These are phyloP conservation scores for Mycena albidolilacea DNA, from an alignment of 768 basidiomycete species.

Conservation along the genomic window DNA sequence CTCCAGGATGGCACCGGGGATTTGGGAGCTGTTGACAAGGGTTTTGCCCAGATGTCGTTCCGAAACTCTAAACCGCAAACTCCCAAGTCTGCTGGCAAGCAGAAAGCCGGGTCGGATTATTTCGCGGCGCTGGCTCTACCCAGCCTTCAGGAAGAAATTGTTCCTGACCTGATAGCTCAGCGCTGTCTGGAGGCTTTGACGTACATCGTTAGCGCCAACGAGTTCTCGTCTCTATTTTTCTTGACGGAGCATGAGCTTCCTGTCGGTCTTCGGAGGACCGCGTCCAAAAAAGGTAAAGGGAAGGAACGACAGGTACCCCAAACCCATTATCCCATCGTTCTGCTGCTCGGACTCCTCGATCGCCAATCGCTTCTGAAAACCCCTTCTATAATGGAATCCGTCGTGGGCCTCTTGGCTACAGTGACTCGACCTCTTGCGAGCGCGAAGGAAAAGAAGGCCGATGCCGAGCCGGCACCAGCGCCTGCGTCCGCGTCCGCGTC, in stretches of 20 bases:
- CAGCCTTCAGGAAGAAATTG: constrained; percentile 78
- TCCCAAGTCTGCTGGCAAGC: constrained; percentile 78
- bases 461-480: constrained; percentile 45
- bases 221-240: constrained; percentile 92
- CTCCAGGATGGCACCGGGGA: constrained; percentile 97
- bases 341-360: constrained; percentile 90
- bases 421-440: constrained; percentile 88
- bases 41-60: constrained; percentile 92
- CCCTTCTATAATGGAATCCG: constrained; percentile 92
- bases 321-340: constrained; percentile 92
- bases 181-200: constrained; percentile 93
- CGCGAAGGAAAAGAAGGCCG: constrained; percentile 65
- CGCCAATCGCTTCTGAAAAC: constrained; percentile 89
- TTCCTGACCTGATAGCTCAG: constrained; percentile 94
- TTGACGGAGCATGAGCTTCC: constrained; percentile 95
- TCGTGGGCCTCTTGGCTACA: constrained; percentile 88
- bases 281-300: constrained; percentile 92
- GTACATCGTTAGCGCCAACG: constrained; percentile 89
- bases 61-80: constrained; percentile 67
- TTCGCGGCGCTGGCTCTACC: constrained; percentile 64
- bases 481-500: constrained; percentile 21
- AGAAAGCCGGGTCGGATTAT: constrained; percentile 71
- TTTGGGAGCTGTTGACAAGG: constrained; percentile 91
- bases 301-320: constrained; percentile 90
- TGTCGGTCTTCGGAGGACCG: constrained; percentile 76